Evolutionary conservation across 768 basidiomycete species (phyloP).

Genomic region (Fomitopsis serialis): DNA sequence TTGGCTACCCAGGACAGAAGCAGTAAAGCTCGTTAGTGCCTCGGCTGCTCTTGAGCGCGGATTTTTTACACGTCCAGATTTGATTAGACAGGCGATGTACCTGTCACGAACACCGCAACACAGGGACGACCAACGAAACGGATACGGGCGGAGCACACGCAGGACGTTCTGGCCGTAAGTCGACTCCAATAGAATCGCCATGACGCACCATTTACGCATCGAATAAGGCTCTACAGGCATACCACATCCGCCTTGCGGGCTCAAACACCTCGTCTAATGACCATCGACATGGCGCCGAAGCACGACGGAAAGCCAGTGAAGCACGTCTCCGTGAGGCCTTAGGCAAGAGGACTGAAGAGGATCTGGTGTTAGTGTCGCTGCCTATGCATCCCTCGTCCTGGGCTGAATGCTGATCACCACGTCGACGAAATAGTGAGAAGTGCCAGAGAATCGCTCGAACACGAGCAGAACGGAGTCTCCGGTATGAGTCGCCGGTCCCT

Average conservation of each 20-base stretch:
- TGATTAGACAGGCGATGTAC: neutral
- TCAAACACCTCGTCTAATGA: neutral
- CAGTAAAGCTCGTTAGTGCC: neutral
- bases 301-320: neutral
- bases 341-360: neutral
- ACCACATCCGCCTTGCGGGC: neutral
- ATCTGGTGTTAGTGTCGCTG: no score
- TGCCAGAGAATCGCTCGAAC: no score
- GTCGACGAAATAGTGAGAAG: no score
- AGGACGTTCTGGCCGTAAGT: constrained; percentile 10
- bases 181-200: neutral
- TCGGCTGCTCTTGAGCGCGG: no score
- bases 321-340: constrained; percentile 1
- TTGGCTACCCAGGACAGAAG: neutral
- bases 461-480: neutral
- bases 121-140: neutral
- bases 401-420: no score
- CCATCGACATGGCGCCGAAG: neutral
- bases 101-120: neutral
- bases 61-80: no score
- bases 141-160: constrained; percentile 5
- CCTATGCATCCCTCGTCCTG: no score
- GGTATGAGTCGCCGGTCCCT: constrained; percentile 7
- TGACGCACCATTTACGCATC: neutral
- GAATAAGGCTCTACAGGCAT: constrained; percentile 9